phyloP scores from a whole-genome alignment of 257 asterid genomes.

The Gentiana macrophylla region DNA sequence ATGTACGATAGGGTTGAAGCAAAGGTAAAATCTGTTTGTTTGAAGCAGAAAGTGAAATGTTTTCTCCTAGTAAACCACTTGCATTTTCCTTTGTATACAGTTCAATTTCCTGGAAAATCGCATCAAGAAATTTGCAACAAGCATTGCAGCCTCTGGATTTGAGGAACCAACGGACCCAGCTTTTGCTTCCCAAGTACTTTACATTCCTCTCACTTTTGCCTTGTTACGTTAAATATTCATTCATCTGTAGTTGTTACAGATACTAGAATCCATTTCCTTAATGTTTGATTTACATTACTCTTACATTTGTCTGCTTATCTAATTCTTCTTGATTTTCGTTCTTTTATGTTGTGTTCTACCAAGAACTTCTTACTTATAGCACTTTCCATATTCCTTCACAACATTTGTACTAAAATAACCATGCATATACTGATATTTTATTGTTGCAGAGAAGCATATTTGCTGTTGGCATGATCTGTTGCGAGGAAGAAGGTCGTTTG shows the following conservation, averaged over 20 bases:
- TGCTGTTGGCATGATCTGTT: constrained; percentile 96
- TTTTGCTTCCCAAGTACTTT: constrained; percentile 80
- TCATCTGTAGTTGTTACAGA: too few relatives aligned
- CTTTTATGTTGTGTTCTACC: not conserved
- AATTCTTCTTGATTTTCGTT: too few relatives aligned
- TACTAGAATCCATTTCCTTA: too few relatives aligned
- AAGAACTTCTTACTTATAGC: not conserved
- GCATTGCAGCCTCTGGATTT: constrained; percentile 51
- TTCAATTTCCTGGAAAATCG: constrained; percentile 75
- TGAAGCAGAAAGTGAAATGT: constrained; percentile 5
- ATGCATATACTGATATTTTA: constrained; percentile 11
- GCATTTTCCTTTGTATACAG: constrained; percentile 28
- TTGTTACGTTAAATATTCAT: too few relatives aligned
- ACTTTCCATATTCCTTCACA: constrained; percentile 9
- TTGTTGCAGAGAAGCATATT: constrained; percentile 63
- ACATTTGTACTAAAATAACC: constrained; percentile 3
- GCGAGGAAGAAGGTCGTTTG: constrained; percentile 96
- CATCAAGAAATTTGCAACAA: constrained; percentile 36
- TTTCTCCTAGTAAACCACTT: constrained; percentile 15
- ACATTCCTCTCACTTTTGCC: constrained; percentile 1
- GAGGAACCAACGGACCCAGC: constrained; percentile 89
- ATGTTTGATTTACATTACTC: constrained; percentile 2
- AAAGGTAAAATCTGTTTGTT: constrained; percentile 46
- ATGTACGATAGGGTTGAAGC: constrained; percentile 90
- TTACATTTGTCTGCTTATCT: not conserved